Conservation (phyloP, 352 stramenopile species). For the Phytophthora brassicae region DNA sequence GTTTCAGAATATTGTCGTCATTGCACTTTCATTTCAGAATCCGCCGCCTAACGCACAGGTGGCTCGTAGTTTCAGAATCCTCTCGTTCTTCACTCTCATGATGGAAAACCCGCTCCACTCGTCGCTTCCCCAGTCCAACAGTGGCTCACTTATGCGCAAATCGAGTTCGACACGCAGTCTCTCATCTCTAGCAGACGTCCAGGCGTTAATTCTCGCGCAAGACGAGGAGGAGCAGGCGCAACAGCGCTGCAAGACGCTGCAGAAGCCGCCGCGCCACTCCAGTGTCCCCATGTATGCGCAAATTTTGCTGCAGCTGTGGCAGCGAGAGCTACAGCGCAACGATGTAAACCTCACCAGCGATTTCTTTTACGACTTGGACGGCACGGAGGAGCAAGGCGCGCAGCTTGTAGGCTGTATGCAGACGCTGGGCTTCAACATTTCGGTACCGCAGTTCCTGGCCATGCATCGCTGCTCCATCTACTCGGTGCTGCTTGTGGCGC, state of each 20-base stretch:
- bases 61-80: background rate
- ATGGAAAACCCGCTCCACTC: slow-evolving; percentile 45
- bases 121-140: slow-evolving; percentile 24
- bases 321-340: slow-evolving; percentile 55
- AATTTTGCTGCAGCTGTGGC: slow-evolving; percentile 67
- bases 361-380: slow-evolving; percentile 66
- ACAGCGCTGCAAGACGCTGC: slow-evolving; percentile 38
- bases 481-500: slow-evolving; percentile 56
- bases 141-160: slow-evolving; percentile 45
- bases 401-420: slow-evolving; percentile 69
- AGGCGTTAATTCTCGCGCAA: slow-evolving; percentile 45
- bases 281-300: slow-evolving; percentile 70
- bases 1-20: background rate
- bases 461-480: slow-evolving; percentile 77
- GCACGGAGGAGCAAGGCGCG: slow-evolving; percentile 56
- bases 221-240: slow-evolving; percentile 53
- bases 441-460: slow-evolving; percentile 58
- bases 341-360: slow-evolving; percentile 65
- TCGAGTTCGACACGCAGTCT: slow-evolving; percentile 63
- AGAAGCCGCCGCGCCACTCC: slow-evolving; percentile 65
- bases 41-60: too few relatives aligned
- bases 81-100: background rate
- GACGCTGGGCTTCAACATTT: slow-evolving; percentile 60
- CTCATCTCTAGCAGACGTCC: slow-evolving; percentile 30
- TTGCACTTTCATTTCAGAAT: too few relatives aligned